Base-by-base conservation (phyloP, 306 rosid genomes). In the Pterocarpus macrocarpus region DNA sequence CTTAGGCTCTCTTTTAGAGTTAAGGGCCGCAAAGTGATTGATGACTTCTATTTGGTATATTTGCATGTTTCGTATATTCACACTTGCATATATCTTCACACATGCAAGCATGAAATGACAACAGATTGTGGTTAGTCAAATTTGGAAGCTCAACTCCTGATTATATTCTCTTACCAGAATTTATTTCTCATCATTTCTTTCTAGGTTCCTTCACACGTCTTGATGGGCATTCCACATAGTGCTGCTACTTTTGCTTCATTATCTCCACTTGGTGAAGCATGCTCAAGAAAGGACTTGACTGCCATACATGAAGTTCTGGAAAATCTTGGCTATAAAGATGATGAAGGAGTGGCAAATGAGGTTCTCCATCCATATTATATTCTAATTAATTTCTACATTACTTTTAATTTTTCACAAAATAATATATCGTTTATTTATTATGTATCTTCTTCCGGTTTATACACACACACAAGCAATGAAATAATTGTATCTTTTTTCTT, bases 251-350 rank as follows among this genome's bases (percentile, higher is more conserved):
- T 87, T 73, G 63, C 94, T 80, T 82, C 93, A 50, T 80, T 91
- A 59, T 86, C 92, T 22, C 94, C 95, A 5, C 89, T 91, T 52
- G 95, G 97, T 72, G 94, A 92, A 85, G 95, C 97, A 76, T 92
- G 95, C 84, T 83, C 86, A 63, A 91, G 97, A 88, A 91, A 83
- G 87, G 92, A 90, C 87, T 81, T 92, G 86, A 91, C 97, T 82
- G 91, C 94, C 71, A 74, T 92, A 39, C 95, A 88, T 75, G 97
- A 92, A 87, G 85, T 92, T 88, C 82, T 92, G 82, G 91, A 92
- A 35, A 88, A 49, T 50, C 50, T 84, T 58, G 88, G 97, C 89
- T 91, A 92, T 65, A 92, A 91, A 81, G 93, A 92, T 80, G 94
- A 92, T 68, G 97, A 87, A 86, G 91, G 94, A 85, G 92, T 89